Evolutionary conservation across 129 eudicot genomes (phyloP).

Genomic region (Daucus carota): DNA sequence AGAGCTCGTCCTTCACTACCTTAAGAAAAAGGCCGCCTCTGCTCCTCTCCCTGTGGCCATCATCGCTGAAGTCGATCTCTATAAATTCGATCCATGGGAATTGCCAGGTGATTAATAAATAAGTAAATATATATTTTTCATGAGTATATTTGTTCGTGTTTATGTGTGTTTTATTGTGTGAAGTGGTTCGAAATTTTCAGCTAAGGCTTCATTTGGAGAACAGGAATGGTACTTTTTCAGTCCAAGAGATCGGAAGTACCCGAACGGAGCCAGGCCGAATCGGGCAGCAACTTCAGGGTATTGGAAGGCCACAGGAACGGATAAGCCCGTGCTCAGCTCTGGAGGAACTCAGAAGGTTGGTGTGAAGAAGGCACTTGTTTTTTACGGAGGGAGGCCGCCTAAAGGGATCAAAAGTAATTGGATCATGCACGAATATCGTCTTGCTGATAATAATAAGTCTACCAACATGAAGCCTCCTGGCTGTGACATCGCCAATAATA

Average conservation of each 20-base stretch:
- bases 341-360: conserved; percentile 84
- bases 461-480: conserved; percentile 52
- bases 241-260: conserved; percentile 84
- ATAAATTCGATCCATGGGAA: conserved; percentile 93
- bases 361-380: conserved; percentile 78
- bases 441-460: conserved; percentile 49
- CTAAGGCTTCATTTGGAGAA: conserved; percentile 83
- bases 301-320: conserved; percentile 94
- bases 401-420: conserved; percentile 84
- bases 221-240: conserved; percentile 93
- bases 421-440: conserved; percentile 93
- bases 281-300: conserved; percentile 89
- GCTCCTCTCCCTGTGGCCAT: conserved; percentile 71
- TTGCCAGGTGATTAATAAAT: conserved; percentile 45
- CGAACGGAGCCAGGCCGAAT: conserved; percentile 88
- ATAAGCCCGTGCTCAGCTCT: conserved; percentile 53
- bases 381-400: conserved; percentile 88
- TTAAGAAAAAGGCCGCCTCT: conserved; percentile 54
- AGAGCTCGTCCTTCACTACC: conserved; percentile 83
- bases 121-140: no score
- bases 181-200: conserved; percentile 20
- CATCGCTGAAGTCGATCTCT: conserved; percentile 83
- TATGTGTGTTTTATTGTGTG: neutral
- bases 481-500: conserved; percentile 42
- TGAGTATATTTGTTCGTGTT: neutral